Evolutionary conservation across 805 yeast species (phyloP).

Genomic region (Kuraishia piskuri): DNA sequence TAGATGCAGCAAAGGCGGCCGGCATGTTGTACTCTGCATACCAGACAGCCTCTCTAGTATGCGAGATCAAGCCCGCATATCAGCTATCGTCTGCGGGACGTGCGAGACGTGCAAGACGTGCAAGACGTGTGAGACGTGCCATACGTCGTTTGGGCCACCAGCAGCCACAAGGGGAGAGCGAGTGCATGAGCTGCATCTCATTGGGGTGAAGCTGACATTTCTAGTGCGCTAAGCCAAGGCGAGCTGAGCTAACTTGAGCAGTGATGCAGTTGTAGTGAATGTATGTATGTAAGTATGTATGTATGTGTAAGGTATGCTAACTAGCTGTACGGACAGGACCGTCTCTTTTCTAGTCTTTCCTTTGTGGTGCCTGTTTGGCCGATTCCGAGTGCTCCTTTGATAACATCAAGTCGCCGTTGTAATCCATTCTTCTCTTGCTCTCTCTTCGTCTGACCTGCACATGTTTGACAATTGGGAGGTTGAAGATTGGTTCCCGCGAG

Average conservation of each 20-base stretch:
- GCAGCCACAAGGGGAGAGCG: not conserved
- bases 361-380: not conserved
- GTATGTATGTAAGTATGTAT: no score
- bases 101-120: no score
- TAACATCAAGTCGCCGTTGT: no score
- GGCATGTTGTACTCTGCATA: not conserved
- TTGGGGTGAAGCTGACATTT: not conserved
- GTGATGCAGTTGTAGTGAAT: no score
- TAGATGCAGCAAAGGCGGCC: not conserved
- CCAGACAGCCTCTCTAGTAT: not conserved
- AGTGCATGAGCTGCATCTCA: not conserved
- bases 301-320: no score
- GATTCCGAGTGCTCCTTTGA: not conserved
- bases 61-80: not conserved
- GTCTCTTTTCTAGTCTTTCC: not conserved
- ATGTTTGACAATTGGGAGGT: not conserved
- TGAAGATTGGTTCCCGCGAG: not conserved
- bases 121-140: no score
- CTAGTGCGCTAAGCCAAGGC: not conserved
- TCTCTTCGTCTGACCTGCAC: not conserved
- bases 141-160: not conserved
- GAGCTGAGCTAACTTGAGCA: no score
- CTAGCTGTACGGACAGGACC: no score
- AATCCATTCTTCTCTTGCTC: not conserved
- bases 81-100: not conserved